A percentile compares a stretch with the other conserved stretches of the same genome.
These are phyloP conservation scores for Groenewaldozyma auringiensis DNA, from an alignment of 1,139 yeast species.

Conservation along the genomic window DNA sequence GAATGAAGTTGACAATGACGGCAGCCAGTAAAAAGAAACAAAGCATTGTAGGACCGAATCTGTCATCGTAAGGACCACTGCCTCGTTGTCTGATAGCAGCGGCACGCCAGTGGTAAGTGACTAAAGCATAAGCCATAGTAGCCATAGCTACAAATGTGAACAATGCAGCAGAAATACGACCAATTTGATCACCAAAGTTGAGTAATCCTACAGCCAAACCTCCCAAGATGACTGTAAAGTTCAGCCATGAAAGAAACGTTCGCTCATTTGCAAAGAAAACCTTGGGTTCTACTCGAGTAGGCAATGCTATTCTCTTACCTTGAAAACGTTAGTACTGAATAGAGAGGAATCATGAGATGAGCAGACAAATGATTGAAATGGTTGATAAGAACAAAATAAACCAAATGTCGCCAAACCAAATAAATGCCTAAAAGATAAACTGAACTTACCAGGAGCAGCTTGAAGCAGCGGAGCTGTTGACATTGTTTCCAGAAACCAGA, in stretches of 20 bases:
- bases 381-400: not conserved
- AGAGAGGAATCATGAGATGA: not conserved
- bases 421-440: constrained; percentile 4
- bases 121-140: constrained; percentile 90
- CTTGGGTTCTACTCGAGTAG: constrained; percentile 97
- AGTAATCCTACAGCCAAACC: constrained; percentile 93
- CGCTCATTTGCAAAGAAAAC: constrained; percentile 98
- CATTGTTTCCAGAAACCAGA: constrained; percentile 35
- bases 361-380: not conserved
- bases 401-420: not conserved
- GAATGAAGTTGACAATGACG: constrained; percentile 80
- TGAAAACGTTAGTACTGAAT: constrained; percentile 1
- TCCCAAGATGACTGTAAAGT: constrained; percentile 94
- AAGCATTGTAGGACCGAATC: constrained; percentile 98
- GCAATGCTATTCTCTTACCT: constrained; percentile 91
- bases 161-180: constrained; percentile 86
- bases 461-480: constrained; percentile 59
- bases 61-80: constrained; percentile 95
- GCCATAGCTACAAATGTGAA: constrained; percentile 93
- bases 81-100: constrained; percentile 97
- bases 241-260: constrained; percentile 88
- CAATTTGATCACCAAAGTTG: constrained; percentile 91
- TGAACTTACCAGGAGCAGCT: constrained; percentile 47
- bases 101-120: constrained; percentile 99
- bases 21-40: constrained; percentile 90